Conservation (phyloP, 2,329 filamentous ascomycete genomes). For the Thielaviopsis punctulata region DNA sequence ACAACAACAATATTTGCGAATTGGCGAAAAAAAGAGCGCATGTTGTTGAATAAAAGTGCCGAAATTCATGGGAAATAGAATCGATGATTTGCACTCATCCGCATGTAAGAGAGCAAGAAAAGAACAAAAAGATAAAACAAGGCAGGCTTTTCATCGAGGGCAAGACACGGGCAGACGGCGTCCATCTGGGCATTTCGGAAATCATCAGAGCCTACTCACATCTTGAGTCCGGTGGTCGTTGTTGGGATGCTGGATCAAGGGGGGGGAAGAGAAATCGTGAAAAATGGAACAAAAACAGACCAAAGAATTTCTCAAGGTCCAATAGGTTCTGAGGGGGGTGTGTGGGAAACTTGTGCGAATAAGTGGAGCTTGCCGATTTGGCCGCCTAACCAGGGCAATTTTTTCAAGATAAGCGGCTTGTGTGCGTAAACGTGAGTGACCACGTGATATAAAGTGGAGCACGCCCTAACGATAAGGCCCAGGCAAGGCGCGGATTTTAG, state of each 20-base stretch:
- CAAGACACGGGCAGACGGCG: too few species aligned
- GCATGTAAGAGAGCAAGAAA: too few species aligned
- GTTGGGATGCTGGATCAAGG: slow-evolving; percentile 18
- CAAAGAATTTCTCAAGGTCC: slow-evolving; percentile 13
- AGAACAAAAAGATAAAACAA: not conserved
- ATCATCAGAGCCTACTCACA: slow-evolving; percentile 22
- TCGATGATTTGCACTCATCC: too few species aligned
- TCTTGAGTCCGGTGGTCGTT: slow-evolving; percentile 27
- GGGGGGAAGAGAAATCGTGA: slow-evolving; percentile 12
- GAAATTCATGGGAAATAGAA: too few species aligned
- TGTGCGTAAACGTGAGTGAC: slow-evolving; percentile 9
- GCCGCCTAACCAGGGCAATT: slow-evolving; percentile 10
- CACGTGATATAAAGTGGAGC: slow-evolving; percentile 11
- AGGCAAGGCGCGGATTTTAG: not conserved
- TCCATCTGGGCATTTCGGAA: too few species aligned
- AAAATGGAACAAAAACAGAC: slow-evolving; percentile 10
- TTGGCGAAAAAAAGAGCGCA: not conserved
- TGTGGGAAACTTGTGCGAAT: slow-evolving; percentile 12
- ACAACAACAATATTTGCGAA: not conserved
- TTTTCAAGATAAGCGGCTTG: slow-evolving; percentile 8
- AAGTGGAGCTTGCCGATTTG: slow-evolving; percentile 10
- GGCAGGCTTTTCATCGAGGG: not conserved
- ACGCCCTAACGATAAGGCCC: slow-evolving; percentile 9
- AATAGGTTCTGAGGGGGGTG: slow-evolving; percentile 10
- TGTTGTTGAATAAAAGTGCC: too few species aligned